Evolutionary conservation across 2,329 filamentous ascomycete genomes (phyloP).

Genomic region (Bipolaris cookei): DNA sequence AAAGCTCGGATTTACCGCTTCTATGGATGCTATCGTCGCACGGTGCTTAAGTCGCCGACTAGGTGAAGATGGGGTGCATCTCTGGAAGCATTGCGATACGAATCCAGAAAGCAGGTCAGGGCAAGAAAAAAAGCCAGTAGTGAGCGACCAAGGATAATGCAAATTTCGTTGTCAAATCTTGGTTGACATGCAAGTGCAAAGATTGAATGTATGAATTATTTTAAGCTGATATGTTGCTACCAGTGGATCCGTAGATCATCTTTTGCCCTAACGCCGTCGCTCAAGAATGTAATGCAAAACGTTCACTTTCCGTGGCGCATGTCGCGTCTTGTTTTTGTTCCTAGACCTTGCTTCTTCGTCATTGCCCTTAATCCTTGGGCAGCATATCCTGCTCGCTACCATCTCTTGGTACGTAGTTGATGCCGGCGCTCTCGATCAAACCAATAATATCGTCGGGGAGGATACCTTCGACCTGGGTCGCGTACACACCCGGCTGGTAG

Average conservation of each 20-base stretch:
- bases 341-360: not conserved
- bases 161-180: too few relatives aligned
- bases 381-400: conserved; percentile 48
- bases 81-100: not conserved
- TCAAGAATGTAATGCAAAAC: conserved; percentile 27
- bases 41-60: not conserved
- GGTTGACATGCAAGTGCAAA: not conserved
- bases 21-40: not conserved
- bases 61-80: too few relatives aligned
- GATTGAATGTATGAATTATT: not conserved
- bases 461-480: conserved; percentile 89
- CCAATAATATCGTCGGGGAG: conserved; percentile 64
- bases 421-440: conserved; percentile 63
- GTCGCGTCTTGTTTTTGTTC: not conserved
- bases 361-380: conserved; percentile 34
- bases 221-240: not conserved
- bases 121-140: not conserved
- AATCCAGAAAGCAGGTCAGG: not conserved
- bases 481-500: conserved; percentile 89
- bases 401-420: conserved; percentile 64
- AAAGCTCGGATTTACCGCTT: not conserved
- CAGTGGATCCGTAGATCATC: conserved; percentile 5
- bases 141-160: too few relatives aligned
- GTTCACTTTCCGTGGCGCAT: not conserved
- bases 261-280: conserved; percentile 34